These are phyloP conservation scores for Bipolaris oryzae DNA, from an alignment of 2,329 filamentous ascomycete species.

Conservation along the genomic window DNA sequence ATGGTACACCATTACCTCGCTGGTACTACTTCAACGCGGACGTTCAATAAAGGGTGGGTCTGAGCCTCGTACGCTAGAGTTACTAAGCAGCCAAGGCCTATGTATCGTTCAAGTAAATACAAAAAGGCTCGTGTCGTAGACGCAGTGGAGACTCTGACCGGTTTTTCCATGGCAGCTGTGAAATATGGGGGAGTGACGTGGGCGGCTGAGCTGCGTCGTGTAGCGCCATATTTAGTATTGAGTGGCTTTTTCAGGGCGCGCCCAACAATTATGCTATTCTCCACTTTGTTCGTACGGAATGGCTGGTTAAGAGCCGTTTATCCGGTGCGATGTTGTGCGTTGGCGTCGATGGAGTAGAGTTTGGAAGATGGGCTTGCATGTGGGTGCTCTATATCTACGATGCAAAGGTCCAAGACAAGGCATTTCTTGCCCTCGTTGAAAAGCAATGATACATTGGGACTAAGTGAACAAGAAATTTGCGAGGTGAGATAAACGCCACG, in stretches of 20 bases:
- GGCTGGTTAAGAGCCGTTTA: slow-evolving; percentile 16
- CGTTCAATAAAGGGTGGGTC: slow-evolving; percentile 1
- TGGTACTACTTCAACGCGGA: not conserved
- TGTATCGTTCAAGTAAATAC: not conserved
- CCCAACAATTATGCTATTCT: too few relatives aligned
- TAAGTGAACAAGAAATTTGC: too few relatives aligned
- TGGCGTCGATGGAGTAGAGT: slow-evolving; percentile 10
- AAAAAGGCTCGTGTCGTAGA: not conserved
- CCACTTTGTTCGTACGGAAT: too few relatives aligned
- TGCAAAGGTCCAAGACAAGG: slow-evolving; percentile 6
- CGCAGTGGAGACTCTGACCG: not conserved
- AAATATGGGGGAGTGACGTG: not conserved
- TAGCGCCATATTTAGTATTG: not conserved
- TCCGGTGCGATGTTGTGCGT: slow-evolving; percentile 2
- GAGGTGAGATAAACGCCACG: too few relatives aligned
- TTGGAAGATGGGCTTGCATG: not conserved
- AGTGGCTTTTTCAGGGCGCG: not conserved
- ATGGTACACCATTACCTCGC: not conserved
- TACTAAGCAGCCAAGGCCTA: not conserved
- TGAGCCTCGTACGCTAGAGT: not conserved
- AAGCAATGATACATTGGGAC: not conserved
- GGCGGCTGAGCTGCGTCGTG: not conserved
- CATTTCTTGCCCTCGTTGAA: not conserved
- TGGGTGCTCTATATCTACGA: not conserved
- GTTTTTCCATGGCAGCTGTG: not conserved